Base-by-base conservation (phyloP, 1,284 basidiomycete genomes). In the Anthracocystis panici-leucophaei region DNA sequence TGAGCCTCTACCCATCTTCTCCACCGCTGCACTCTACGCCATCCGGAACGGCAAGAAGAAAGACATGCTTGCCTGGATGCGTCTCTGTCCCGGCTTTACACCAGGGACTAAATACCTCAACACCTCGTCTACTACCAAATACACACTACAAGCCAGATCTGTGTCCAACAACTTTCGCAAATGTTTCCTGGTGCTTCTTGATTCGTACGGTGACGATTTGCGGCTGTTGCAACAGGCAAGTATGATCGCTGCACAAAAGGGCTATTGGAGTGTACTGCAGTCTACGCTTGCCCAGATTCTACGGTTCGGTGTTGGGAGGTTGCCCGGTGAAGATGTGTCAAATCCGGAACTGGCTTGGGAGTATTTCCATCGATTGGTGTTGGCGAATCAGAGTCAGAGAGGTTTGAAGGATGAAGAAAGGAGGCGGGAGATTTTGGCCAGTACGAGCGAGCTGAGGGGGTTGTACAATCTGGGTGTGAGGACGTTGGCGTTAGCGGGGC, bases 401-500 rank as follows among this genome's bases (percentile, higher is more conserved):
- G 58, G 53, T 0, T 29, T 60, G 29, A 60, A 56, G 38, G 61
- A 69, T 5, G 40, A 55, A 38, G 14, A 20, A 3, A 59, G 25
- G n/a, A 16, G 57, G 5, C 9, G 23, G 18, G 54, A 12, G 23
- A 50, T 59, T 14, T 5, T n/a, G 40, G 0, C 46, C 12, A 51
- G 63, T 1, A 57, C 50, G 12, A 0, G 23, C 3, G 61, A 66
- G 53, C 21, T 75, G 42, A 27, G 57, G 10, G 16, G 2, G 18
- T 25, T 78, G 20, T 78, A 75, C 63, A 71, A 72, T n/a, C 52
- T 71, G 5, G 66, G 71, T 18, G 58, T 77, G 21, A 49, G 75
- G 23, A 77, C 72, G 6, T 44, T 75, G 9, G 63, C 63, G 18
- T 27, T 74, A 16, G 63, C 70, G 6, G 75, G 69, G 0, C 41